Base-by-base conservation (phyloP, 331 rosid species). In the Cydonia oblonga region DNA sequence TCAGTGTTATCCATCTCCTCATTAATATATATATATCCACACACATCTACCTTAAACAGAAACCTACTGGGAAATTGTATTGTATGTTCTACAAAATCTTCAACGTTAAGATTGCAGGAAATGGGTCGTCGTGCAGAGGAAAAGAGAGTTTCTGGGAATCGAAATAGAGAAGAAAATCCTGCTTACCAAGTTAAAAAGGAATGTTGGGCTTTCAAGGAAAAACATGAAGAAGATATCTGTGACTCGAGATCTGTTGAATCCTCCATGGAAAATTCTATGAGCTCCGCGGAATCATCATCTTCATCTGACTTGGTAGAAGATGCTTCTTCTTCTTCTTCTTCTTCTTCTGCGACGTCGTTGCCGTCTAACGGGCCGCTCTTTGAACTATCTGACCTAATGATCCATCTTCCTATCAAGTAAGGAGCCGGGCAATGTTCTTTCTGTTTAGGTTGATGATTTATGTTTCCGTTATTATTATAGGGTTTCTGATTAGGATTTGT, bases 321-420 rank as follows among this genome's bases (percentile, higher is more conserved):
- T 64, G 93, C 86, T 15, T 84, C 87, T 2, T 89, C 93, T 38
- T 63, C 84, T 44, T 76, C 87, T 2, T 76, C 86, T 5, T 89
- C 93, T 38, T 63, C 84, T 44, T 76, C 87, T 2, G 74, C 86
- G 4, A 86, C 92, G 5, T 68, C 76, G 4, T 69, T n/a, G n/a
- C n/a, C 72, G 44, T 84, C 87, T 38, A 86, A 80, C 69, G 97
- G 92, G 16, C 96, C 97, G 71, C 81, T 90, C 4, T 85, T 67
- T 75, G 90, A 89, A 49, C 44, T 93, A 30, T 84, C 96, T 20
- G 92, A 89, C 56, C 97, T 93, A 80, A 82, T 87, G 96, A 75
- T 74, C 42, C 83, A 89, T 68, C 97, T 93, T 9, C 98, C 98
- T 9, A 78, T 90, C 16, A 90, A 89, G 98, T 93, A 85, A 76